phyloP scores from a whole-genome alignment of 352 stramenopile species.

The Blastocystis hominis region DNA sequence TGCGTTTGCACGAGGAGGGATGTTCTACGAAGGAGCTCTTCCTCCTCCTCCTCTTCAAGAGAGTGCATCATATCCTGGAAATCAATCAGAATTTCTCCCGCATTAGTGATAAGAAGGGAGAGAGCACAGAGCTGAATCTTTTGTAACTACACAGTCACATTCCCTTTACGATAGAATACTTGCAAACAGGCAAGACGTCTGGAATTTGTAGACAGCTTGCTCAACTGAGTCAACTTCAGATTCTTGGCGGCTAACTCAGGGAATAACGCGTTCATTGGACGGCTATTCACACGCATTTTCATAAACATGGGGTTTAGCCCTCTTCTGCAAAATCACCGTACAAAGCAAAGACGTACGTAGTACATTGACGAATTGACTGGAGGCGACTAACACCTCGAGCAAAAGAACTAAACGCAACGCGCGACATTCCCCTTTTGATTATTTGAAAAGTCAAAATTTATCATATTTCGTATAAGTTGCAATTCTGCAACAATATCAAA shows the following conservation, averaged over 20 bases:
- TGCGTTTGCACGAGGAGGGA: conserved; percentile 44
- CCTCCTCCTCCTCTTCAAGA: conserved; percentile 9
- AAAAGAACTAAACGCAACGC: conserved; percentile 20
- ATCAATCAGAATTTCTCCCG: conserved; percentile 44
- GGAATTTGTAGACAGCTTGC: neutral
- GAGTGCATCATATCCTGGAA: conserved; percentile 39
- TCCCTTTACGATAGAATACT: neutral
- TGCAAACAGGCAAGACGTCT: neutral
- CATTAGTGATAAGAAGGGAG: neutral
- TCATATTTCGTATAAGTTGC: neutral
- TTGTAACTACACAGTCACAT: neutral
- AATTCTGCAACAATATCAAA: no score
- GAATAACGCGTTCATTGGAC: neutral
- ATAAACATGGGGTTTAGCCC: neutral
- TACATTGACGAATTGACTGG: neutral
- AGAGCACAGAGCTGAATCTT: conserved; percentile 20
- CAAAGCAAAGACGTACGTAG: neutral
- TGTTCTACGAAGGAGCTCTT: conserved; percentile 51
- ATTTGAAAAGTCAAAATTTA: neutral
- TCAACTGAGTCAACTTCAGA: conserved; percentile 24
- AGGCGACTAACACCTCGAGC: neutral
- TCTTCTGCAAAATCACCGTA: neutral
- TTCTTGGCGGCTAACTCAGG: conserved; percentile 23
- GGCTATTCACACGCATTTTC: neutral
- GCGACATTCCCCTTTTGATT: conserved; percentile 8